Conservation (phyloP, 768 basidiomycete species). For the Hericium coralloides region DNA sequence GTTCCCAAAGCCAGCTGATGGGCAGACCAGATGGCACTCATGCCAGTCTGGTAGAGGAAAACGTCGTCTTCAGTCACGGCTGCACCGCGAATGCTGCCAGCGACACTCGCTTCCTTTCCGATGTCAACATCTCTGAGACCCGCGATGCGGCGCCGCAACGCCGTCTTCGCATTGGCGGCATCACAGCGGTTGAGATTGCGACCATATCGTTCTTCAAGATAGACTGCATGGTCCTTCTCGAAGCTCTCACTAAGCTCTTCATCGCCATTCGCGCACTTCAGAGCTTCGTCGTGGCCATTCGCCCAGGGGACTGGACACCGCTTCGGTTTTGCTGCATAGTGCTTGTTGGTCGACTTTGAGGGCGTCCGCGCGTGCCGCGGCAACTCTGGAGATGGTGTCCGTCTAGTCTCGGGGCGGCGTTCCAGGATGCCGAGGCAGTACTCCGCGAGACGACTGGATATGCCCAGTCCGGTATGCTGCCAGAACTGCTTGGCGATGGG, state of each 20-base stretch:
- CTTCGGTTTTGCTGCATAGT: constrained; percentile 41
- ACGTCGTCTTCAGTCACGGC: constrained; percentile 81
- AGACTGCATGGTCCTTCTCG: constrained; percentile 54
- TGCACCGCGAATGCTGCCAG: constrained; percentile 63
- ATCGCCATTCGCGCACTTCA: constrained; percentile 6
- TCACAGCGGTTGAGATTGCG: constrained; percentile 73
- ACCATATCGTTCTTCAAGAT: constrained; percentile 93
- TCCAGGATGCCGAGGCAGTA: constrained; percentile 64
- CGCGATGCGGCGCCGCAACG: constrained; percentile 82
- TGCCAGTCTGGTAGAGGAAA: constrained; percentile 79
- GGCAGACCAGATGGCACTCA: constrained; percentile 92
- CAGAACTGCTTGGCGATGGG: constrained; percentile 83
- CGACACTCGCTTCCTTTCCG: constrained; percentile 35
- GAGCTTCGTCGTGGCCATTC: constrained; percentile 2
- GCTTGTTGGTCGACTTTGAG: constrained; percentile 42
- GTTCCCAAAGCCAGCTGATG: constrained; percentile 59
- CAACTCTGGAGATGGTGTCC: constrained; percentile 14
- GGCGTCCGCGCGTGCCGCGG: constrained; percentile 21
- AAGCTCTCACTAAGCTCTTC: constrained; percentile 34
- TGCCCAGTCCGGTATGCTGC: constrained; percentile 90
- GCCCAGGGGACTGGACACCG: too few species aligned
- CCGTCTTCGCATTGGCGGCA: constrained; percentile 75
- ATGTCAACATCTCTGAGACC: constrained; percentile 52
- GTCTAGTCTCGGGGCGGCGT: constrained; percentile 26
- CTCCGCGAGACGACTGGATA: constrained; percentile 83